These are phyloP conservation scores for Apiotrichum gracile DNA, from an alignment of 1,284 basidiomycete species.

Conservation along the genomic window DNA sequence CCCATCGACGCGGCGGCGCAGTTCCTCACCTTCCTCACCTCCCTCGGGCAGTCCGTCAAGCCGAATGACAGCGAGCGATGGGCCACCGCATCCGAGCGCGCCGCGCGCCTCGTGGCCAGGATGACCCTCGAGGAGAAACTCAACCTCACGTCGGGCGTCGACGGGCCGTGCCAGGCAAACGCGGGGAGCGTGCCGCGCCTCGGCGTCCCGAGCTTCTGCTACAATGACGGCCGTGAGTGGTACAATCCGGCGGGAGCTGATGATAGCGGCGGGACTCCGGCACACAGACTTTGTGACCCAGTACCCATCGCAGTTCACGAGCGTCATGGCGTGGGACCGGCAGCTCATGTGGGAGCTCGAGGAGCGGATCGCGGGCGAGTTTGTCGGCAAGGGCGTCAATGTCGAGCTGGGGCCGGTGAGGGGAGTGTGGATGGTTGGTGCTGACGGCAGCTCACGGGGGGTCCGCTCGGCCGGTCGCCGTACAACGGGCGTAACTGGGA, in stretches of 20 bases:
- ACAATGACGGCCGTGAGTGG: conserved; percentile 53
- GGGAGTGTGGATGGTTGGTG: neutral
- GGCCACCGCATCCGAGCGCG: conserved; percentile 38
- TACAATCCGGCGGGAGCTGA: neutral
- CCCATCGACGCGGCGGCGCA: too few species aligned
- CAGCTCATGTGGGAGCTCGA: conserved; percentile 48
- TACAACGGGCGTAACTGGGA: conserved; percentile 48
- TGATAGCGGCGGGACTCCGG: conserved; percentile 50
- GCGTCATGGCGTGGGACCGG: conserved; percentile 50
- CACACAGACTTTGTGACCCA: conserved; percentile 46
- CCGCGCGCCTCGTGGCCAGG: conserved; percentile 41
- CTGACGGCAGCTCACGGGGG: conserved; percentile 42
- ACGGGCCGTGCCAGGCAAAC: conserved; percentile 60
- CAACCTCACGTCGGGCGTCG: conserved; percentile 36
- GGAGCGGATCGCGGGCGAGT: conserved; percentile 49
- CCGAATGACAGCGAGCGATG: conserved; percentile 18
- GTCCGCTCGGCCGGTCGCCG: conserved; percentile 46
- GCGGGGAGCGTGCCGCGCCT: conserved; percentile 48
- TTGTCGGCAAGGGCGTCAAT: conserved; percentile 45
- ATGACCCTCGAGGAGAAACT: conserved; percentile 50
- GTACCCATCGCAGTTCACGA: conserved; percentile 50
- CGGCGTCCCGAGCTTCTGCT: conserved; percentile 58
- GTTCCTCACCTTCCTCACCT: too few species aligned
- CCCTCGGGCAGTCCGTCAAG: too few species aligned
- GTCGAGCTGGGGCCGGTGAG: conserved; percentile 41